Conservation (phyloP, 306 rosid genomes). For the Coriaria nepalensis region DNA sequence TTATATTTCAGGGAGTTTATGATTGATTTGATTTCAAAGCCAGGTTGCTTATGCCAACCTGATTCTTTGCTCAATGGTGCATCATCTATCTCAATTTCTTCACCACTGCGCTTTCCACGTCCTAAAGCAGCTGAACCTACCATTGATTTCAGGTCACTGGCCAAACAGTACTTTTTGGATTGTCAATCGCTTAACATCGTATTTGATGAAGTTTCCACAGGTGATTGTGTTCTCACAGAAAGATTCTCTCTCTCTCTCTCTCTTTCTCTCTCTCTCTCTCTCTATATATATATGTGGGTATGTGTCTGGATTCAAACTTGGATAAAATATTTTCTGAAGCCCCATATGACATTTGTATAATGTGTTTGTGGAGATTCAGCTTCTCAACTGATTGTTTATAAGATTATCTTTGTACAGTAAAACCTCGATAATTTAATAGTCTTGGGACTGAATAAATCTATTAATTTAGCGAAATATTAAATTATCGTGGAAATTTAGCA, state of each 20-base stretch:
- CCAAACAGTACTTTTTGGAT: slow-evolving; percentile 83
- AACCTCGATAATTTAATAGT: too few relatives aligned
- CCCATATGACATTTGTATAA: too few relatives aligned
- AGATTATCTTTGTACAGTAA: too few relatives aligned
- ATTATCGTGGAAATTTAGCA: too few relatives aligned
- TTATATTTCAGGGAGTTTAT: slow-evolving; percentile 62
- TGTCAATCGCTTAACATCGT: slow-evolving; percentile 68
- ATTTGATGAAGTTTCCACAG: slow-evolving; percentile 71
- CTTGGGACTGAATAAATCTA: too few relatives aligned
- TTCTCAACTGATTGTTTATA: too few relatives aligned
- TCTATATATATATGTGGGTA: too few relatives aligned
- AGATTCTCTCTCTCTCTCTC: neutral
- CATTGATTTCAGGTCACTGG: slow-evolving; percentile 82
- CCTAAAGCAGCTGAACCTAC: slow-evolving; percentile 58
- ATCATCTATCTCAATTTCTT: slow-evolving; percentile 89
- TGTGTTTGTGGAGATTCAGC: too few relatives aligned
- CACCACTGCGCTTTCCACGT: slow-evolving; percentile 91
- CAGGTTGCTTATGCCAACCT: slow-evolving; percentile 75
- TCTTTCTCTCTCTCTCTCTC: neutral
- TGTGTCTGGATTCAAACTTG: too few relatives aligned
- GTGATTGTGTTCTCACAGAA: slow-evolving; percentile 30
- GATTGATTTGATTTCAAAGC: slow-evolving; percentile 80
- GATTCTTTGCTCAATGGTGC: slow-evolving; percentile 97
- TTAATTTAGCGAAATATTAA: too few relatives aligned
- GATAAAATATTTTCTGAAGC: too few relatives aligned